A percentile compares a stretch with the other conserved stretches of the same genome.
These are phyloP conservation scores for Boletus rubescentipes DNA, from an alignment of 768 basidiomycete species.

Conservation along the genomic window DNA sequence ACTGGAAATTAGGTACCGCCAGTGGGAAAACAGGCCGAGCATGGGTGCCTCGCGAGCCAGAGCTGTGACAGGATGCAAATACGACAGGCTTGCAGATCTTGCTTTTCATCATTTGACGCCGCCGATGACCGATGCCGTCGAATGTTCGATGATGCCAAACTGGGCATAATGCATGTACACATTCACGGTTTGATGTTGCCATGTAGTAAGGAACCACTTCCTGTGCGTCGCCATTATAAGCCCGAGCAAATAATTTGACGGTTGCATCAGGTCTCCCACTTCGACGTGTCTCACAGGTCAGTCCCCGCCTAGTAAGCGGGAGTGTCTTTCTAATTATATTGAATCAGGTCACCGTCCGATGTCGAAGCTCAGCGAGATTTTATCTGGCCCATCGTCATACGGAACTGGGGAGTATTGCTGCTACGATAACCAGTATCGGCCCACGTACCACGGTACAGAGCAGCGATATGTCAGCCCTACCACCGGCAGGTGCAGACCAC, in stretches of 20 bases:
- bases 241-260: background rate
- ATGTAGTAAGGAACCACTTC: no score
- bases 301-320: background rate
- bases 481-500: conserved; percentile 23
- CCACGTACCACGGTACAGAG: conserved; percentile 7
- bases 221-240: conserved; percentile 2
- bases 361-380: background rate
- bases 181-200: no score
- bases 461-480: conserved; percentile 25
- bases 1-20: no score
- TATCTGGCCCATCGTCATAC: background rate
- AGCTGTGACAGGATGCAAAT: no score
- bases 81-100: no score
- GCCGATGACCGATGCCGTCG: no score
- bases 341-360: background rate
- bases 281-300: background rate
- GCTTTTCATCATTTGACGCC: no score
- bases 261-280: background rate
- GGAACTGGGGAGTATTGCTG: conserved; percentile 4
- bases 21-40: no score
- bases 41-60: no score
- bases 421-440: conserved; percentile 19
- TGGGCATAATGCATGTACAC: no score
- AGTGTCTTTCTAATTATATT: background rate
- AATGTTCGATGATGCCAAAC: no score